phyloP scores from a whole-genome alignment of 2,329 filamentous ascomycete genomes.

The Ascochyta fabae region DNA sequence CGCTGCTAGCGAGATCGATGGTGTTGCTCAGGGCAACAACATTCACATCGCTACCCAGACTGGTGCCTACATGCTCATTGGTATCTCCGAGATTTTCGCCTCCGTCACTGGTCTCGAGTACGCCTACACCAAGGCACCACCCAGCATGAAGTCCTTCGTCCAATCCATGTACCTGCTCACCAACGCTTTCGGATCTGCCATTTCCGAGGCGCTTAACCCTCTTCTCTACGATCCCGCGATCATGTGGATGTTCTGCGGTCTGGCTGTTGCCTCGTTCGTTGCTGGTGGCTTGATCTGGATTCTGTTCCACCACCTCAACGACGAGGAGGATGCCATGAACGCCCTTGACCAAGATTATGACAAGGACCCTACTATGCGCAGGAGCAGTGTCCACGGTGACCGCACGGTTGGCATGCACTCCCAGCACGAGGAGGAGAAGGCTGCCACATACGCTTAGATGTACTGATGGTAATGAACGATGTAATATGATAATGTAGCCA shows the following conservation, averaged over 20 bases:
- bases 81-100: constrained; percentile 57
- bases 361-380: constrained; percentile 38
- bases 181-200: constrained; percentile 65
- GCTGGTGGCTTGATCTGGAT: constrained; percentile 47
- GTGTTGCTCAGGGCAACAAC: constrained; percentile 46
- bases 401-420: constrained; percentile 12
- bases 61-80: constrained; percentile 56
- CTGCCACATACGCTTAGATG: constrained; percentile 5
- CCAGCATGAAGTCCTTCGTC: constrained; percentile 57
- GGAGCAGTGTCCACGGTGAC: constrained; percentile 25
- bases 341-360: constrained; percentile 44
- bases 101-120: constrained; percentile 57
- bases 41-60: constrained; percentile 56
- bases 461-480: constrained; percentile 1
- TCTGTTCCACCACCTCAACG: constrained; percentile 49
- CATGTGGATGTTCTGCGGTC: constrained; percentile 64
- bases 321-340: constrained; percentile 47
- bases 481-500: constrained; percentile 17
- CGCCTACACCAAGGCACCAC: constrained; percentile 57
- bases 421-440: constrained; percentile 12
- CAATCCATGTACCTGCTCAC: constrained; percentile 66
- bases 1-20: constrained; percentile 37
- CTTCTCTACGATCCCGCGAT: constrained; percentile 69
- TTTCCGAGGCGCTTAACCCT: constrained; percentile 69
- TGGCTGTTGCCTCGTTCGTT: constrained; percentile 40